These are phyloP conservation scores for Candida sojae DNA, from an alignment of 1,139 yeast species.

Conservation along the genomic window DNA sequence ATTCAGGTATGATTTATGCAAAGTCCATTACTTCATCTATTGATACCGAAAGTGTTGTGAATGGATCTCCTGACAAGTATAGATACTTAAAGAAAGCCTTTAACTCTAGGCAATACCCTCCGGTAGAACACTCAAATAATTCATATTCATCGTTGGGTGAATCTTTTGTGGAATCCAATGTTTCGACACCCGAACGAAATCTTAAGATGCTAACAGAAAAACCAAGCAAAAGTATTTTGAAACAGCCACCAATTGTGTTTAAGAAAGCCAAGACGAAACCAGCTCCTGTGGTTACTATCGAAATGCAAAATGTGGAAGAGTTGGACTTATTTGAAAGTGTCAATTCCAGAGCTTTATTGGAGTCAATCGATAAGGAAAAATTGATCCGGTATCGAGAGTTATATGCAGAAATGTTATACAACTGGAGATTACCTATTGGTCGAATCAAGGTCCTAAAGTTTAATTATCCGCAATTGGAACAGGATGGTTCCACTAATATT, in stretches of 20 bases:
- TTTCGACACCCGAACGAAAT: slow-evolving; percentile 6
- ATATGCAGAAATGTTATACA: slow-evolving; percentile 77
- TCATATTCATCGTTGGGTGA: slow-evolving; percentile 13
- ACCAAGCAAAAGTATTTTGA: slow-evolving; percentile 16
- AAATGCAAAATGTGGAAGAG: slow-evolving; percentile 56
- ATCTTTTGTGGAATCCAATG: slow-evolving; percentile 9
- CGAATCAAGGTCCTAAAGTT: slow-evolving; percentile 78
- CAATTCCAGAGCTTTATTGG: slow-evolving; percentile 47
- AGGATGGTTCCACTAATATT: slow-evolving; percentile 6
- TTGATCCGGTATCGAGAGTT: slow-evolving; percentile 60
- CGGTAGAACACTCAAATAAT: slow-evolving; percentile 6
- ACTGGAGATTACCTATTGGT: slow-evolving; percentile 82
- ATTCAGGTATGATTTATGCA: slow-evolving; percentile 10
- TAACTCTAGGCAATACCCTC: slow-evolving; percentile 2
- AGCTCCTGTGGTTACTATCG: slow-evolving; percentile 48
- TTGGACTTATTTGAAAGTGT: slow-evolving; percentile 56
- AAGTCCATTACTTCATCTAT: slow-evolving; percentile 15
- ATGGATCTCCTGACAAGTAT: slow-evolving; percentile 16
- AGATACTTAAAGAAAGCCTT: slow-evolving; percentile 12
- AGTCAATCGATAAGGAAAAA: slow-evolving; percentile 45
- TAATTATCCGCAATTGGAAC: slow-evolving; percentile 46
- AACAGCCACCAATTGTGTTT: slow-evolving; percentile 1
- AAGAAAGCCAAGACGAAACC: slow-evolving; percentile 17
- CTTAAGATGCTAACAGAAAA: slow-evolving; percentile 3
- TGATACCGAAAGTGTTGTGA: slow-evolving; percentile 11